phyloP scores from a whole-genome alignment of 2,329 filamentous ascomycete species.

The Pseudocercospora crystallina region DNA sequence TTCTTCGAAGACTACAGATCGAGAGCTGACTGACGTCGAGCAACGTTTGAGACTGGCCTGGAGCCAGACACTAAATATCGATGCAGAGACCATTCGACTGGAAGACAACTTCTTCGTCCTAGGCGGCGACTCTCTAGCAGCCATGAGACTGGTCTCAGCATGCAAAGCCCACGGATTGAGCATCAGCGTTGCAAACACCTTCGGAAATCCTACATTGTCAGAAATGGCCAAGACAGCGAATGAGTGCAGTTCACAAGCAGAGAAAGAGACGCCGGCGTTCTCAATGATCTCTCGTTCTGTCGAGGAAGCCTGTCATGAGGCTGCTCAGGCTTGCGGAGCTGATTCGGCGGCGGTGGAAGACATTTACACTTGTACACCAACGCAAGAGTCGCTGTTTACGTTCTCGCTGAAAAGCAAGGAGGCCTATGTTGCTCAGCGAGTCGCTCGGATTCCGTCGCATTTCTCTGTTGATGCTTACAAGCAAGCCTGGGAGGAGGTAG shows the following conservation, averaged over 20 bases:
- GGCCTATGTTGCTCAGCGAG: slow-evolving; percentile 52
- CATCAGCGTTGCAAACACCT: slow-evolving; percentile 43
- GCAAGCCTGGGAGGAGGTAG: slow-evolving; percentile 39
- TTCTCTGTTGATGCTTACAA: slow-evolving; percentile 36
- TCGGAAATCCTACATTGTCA: slow-evolving; percentile 27
- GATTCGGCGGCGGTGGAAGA: slow-evolving; percentile 42
- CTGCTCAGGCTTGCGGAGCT: background rate
- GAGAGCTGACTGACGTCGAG: background rate
- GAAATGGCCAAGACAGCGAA: background rate
- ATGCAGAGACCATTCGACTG: background rate
- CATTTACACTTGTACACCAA: slow-evolving; percentile 45
- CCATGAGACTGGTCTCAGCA: slow-evolving; percentile 45
- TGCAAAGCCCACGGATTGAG: slow-evolving; percentile 13
- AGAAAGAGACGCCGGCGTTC: no score
- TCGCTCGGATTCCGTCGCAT: background rate
- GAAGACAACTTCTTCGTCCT: slow-evolving; percentile 47
- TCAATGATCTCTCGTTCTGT: no score
- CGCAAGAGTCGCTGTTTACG: slow-evolving; percentile 45
- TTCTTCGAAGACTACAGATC: background rate
- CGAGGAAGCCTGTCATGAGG: background rate
- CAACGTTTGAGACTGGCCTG: slow-evolving; percentile 36
- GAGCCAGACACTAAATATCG: background rate
- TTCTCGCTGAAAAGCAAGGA: slow-evolving; percentile 53
- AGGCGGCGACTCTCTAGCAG: slow-evolving; percentile 48
- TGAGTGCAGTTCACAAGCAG: no score